Evolutionary conservation across 2,329 filamentous ascomycete species (phyloP).

Genomic region (Monosporascus sp.): DNA sequence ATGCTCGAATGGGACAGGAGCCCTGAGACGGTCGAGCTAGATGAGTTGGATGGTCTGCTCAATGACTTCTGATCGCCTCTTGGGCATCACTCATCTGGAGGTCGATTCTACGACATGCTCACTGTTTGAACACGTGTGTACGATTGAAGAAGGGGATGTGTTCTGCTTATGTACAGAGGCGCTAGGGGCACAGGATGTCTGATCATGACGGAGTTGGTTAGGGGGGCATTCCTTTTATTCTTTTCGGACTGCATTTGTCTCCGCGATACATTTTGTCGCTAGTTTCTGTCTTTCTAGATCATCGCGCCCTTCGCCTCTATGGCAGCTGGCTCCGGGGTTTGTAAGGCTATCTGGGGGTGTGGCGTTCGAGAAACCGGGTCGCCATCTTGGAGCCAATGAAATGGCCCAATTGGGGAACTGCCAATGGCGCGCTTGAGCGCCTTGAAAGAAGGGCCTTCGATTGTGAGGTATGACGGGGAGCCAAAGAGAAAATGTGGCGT

Average conservation of each 20-base stretch:
- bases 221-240: neutral
- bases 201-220: neutral
- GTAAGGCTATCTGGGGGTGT: neutral
- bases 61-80: constrained; percentile 56
- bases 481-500: too few relatives aligned
- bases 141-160: neutral
- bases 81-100: neutral
- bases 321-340: neutral
- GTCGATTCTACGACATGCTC: neutral
- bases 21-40: constrained; percentile 85
- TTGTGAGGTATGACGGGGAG: too few relatives aligned
- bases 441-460: too few relatives aligned
- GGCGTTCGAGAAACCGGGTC: neutral
- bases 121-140: neutral
- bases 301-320: neutral
- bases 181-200: neutral
- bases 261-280: neutral
- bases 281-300: neutral
- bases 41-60: constrained; percentile 86
- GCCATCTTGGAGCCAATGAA: too few relatives aligned
- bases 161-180: neutral
- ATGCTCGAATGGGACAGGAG: constrained; percentile 59
- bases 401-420: too few relatives aligned
- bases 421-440: too few relatives aligned
- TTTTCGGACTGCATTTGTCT: neutral